Percentiles rank a stretch among this genome's conserved stretches.
Conservation (phyloP, 1,284 basidiomycete genomes). For the Dichomitus squalens region DNA sequence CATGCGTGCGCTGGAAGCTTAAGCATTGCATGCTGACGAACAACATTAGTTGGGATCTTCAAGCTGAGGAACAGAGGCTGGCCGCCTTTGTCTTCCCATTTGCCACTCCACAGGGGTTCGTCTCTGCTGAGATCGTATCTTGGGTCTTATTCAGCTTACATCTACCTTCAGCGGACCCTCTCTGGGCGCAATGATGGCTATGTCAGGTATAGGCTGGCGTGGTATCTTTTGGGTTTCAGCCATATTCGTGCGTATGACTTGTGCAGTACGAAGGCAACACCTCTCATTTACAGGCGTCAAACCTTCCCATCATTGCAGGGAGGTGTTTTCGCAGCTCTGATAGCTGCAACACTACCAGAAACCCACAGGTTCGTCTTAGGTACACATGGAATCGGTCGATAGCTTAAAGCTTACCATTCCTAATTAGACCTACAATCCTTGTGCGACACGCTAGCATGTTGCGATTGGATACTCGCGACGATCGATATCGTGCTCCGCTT, state of each 20-base stretch:
- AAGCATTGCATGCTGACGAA: background rate
- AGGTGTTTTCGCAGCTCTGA: background rate
- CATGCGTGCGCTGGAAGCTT: background rate
- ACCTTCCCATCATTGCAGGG: background rate
- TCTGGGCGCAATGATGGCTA: background rate
- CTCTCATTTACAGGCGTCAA: background rate
- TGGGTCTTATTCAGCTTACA: background rate
- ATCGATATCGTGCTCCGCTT: background rate
- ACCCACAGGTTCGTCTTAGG: background rate
- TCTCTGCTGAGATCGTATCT: background rate
- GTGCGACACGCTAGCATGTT: background rate
- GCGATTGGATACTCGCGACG: background rate
- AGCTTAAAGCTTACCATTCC: background rate
- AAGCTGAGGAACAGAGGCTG: background rate
- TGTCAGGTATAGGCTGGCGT: constrained; percentile 3
- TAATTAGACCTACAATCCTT: background rate
- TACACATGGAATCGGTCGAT: background rate
- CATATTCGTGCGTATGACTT: background rate
- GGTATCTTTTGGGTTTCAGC: constrained; percentile 1
- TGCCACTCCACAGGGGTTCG: background rate
- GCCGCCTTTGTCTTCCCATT: background rate
- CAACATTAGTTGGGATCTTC: background rate
- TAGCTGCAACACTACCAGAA: constrained; percentile 2
- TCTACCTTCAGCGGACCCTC: background rate
- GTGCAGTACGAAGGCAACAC: no score